Evolutionary conservation across 371 early-diverging fungal genomes (phyloP), one percentile per base, ranked within the genome.

Genomic region (Hamiltosporidium magnivora): DNA sequence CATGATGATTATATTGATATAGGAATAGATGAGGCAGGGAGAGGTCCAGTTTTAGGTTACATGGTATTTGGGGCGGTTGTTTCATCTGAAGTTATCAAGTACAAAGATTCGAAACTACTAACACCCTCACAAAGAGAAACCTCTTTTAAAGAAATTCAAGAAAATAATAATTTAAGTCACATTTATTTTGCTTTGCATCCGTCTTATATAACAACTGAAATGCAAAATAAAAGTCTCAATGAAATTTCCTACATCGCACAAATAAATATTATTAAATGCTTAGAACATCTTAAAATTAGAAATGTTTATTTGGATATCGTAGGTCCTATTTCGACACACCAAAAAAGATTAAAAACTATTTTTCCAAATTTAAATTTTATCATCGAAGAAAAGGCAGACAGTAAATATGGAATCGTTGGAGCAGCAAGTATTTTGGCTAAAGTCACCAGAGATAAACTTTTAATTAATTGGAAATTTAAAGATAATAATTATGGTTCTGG

Each of bases 381-480:
- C 0, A 90, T 99, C 1, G 87, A 92, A 37, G 89, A 90, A 46
- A 95, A 94, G 75, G 99, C 99, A 2, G 99, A 99, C 84, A 80
- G 87, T 9, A 83, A 88, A 61, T 99, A 88, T 78, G 91, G 94
- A 1, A 86, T 89, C 60, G 99, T 99, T n/a, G 87, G 88, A 74
- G 97, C 93, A 0, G 99, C 99, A 0, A 90, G 90, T 85, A 95
- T 99, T 54, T 87, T 89, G 73, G 99, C 99, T 44, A 99, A 99
- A 80, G 89, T 94, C 6, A 89, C 87, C 1, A 85, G 99, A 14
- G 99, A 97, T 80, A 84, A 84, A 53, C 83, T 88, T 6, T 70
- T 95, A 38, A 0, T 6, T 8, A 49, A 49, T 49, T 14, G 52
- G n/a, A 3, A 11, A 54, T 12, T 75, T 14, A 59, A 52, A 44